These are phyloP conservation scores for Millerago galiae DNA, from an alignment of 805 yeast genomes.

Conservation along the genomic window DNA sequence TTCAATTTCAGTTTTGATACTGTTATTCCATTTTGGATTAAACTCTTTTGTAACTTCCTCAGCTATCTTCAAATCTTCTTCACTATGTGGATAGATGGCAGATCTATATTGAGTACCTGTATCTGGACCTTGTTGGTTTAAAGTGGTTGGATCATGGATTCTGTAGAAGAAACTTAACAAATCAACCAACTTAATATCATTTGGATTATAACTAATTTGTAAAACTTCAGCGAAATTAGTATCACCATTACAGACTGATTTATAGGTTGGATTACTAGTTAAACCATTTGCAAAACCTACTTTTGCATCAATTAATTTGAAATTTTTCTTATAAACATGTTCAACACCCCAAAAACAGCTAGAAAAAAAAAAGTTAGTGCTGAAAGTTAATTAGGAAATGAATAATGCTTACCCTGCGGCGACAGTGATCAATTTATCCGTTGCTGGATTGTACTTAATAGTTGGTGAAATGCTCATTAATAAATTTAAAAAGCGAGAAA, in stretches of 20 bases:
- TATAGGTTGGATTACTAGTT: conserved; percentile 50
- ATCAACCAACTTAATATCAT: conserved; percentile 47
- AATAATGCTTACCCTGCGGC: conserved; percentile 53
- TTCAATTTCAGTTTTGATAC: conserved; percentile 64
- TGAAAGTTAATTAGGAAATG: background rate
- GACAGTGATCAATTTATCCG: conserved; percentile 48
- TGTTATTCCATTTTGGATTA: conserved; percentile 65
- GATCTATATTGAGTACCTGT: conserved; percentile 86
- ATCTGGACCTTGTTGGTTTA: conserved; percentile 82
- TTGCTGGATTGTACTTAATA: conserved; percentile 35
- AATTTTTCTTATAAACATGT: conserved; percentile 69
- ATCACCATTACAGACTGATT: conserved; percentile 67
- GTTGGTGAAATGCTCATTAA: conserved; percentile 27
- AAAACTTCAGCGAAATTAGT: conserved; percentile 77
- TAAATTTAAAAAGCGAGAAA: background rate
- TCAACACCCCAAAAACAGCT: conserved; percentile 87
- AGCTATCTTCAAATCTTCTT: conserved; percentile 40
- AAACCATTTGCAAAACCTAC: conserved; percentile 91
- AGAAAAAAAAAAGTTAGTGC: conserved; percentile 17
- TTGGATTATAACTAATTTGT: conserved; percentile 78
- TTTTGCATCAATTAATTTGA: conserved; percentile 59
- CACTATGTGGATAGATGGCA: conserved; percentile 60
- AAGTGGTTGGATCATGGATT: conserved; percentile 91
- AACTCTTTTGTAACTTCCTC: conserved; percentile 40
- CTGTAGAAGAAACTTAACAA: conserved; percentile 79